These are phyloP conservation scores for Xerocomellus intermedius DNA, from an alignment of 768 basidiomycete species.

Conservation along the genomic window DNA sequence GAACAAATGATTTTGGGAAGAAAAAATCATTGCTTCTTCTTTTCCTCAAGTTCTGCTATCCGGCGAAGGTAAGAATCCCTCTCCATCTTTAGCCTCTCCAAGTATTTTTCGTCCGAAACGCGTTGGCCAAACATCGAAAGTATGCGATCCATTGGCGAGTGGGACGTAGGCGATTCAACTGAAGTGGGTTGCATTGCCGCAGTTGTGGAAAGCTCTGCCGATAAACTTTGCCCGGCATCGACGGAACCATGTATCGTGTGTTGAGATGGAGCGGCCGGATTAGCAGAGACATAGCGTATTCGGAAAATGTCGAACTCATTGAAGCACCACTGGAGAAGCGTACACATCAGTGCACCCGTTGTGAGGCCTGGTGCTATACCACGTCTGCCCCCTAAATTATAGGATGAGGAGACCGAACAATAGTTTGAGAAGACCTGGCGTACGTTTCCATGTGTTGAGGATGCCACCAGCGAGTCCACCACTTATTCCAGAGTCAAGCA, in stretches of 20 bases:
- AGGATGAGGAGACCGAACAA: slow-evolving; percentile 4
- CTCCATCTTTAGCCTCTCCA: slow-evolving; percentile 55
- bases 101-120: slow-evolving; percentile 72
- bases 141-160: slow-evolving; percentile 38
- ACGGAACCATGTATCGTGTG: not conserved
- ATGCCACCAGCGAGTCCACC: slow-evolving; percentile 68
- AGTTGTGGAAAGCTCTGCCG: slow-evolving; percentile 1
- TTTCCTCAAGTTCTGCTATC: slow-evolving; percentile 53
- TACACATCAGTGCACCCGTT: slow-evolving; percentile 57
- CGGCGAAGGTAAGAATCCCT: slow-evolving; percentile 52
- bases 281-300: slow-evolving; percentile 52
- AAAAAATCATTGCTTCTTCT: slow-evolving; percentile 30
- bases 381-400: slow-evolving; percentile 52
- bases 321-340: slow-evolving; percentile 61
- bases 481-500: slow-evolving; percentile 72
- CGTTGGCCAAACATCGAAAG: slow-evolving; percentile 33
- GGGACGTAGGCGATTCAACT: not conserved
- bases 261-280: slow-evolving; percentile 1
- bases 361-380: slow-evolving; percentile 59
- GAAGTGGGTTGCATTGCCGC: slow-evolving; percentile 16
- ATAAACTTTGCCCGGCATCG: not conserved
- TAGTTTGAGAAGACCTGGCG: not conserved
- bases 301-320: slow-evolving; percentile 68
- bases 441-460: slow-evolving; percentile 59
- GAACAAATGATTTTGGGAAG: not conserved